Evolutionary conservation across 176 grass and related monocot genomes (phyloP).

Genomic region (Triticum monococcum): DNA sequence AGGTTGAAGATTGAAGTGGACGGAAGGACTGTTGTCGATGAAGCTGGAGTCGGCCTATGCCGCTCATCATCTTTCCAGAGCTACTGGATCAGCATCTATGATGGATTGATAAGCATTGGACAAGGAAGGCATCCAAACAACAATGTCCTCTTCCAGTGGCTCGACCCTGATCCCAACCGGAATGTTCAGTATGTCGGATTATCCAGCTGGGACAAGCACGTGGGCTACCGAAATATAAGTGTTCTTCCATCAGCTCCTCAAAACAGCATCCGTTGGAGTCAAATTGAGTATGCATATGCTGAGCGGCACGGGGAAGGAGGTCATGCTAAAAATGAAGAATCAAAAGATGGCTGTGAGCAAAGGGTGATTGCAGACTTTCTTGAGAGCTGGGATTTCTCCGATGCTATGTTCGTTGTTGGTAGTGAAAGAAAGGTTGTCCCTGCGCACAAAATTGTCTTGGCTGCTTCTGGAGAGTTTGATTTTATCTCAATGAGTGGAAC

Average conservation of each 20-base stretch:
- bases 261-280: slow-evolving; percentile 65
- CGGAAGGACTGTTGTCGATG: slow-evolving; percentile 74
- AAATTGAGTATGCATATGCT: slow-evolving; percentile 49
- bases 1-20: slow-evolving; percentile 89
- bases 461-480: slow-evolving; percentile 68
- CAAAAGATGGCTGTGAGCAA: slow-evolving; percentile 44
- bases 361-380: slow-evolving; percentile 59
- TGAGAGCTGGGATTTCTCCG: slow-evolving; percentile 83
- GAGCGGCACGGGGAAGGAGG: slow-evolving; percentile 38
- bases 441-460: slow-evolving; percentile 72
- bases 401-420: slow-evolving; percentile 71
- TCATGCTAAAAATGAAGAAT: slow-evolving; percentile 11
- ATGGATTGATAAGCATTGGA: slow-evolving; percentile 83
- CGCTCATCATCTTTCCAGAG: slow-evolving; percentile 82
- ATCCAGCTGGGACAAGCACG: slow-evolving; percentile 95
- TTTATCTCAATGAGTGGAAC: slow-evolving; percentile 37
- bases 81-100: slow-evolving; percentile 94
- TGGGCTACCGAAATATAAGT: slow-evolving; percentile 84
- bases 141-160: slow-evolving; percentile 79
- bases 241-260: slow-evolving; percentile 66
- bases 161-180: slow-evolving; percentile 61
- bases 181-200: slow-evolving; percentile 82
- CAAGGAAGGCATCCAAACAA: slow-evolving; percentile 74
- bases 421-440: slow-evolving; percentile 64
- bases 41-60: slow-evolving; percentile 68